A percentile compares a stretch with the other conserved stretches of the same genome.
These are phyloP conservation scores for Dacryopinax spathularia DNA, from an alignment of 768 basidiomycete species.

Conservation along the genomic window DNA sequence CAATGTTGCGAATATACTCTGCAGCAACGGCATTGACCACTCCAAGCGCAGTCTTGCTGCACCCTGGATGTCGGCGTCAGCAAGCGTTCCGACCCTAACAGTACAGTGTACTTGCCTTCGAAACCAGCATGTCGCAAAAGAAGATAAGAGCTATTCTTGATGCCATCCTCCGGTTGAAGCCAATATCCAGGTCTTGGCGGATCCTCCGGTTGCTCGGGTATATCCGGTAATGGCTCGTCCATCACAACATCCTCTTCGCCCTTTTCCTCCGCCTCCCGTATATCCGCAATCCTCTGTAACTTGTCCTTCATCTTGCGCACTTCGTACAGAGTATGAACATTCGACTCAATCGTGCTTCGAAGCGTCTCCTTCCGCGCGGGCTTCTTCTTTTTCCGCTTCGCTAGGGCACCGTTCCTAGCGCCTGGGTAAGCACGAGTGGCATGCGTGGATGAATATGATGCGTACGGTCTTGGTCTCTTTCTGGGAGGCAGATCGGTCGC, in stretches of 20 bases:
- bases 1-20: slow-evolving; percentile 75
- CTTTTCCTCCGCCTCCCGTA: background rate
- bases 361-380: background rate
- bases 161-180: background rate
- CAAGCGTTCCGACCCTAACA: background rate
- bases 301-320: slow-evolving; percentile 2
- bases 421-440: background rate
- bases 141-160: slow-evolving; percentile 20
- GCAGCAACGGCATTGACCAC: slow-evolving; percentile 61
- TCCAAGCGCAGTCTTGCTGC: slow-evolving; percentile 62
- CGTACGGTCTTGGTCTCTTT: background rate
- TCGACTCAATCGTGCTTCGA: background rate
- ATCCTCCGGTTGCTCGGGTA: background rate
- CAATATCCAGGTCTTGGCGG: background rate
- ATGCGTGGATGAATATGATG: background rate
- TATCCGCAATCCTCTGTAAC: background rate
- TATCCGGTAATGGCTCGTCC: background rate
- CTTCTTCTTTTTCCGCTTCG: background rate
- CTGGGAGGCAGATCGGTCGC: background rate
- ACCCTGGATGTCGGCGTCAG: slow-evolving; percentile 30
- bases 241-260: background rate
- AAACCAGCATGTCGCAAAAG: slow-evolving; percentile 83
- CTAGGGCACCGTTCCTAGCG: background rate
- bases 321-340: background rate
- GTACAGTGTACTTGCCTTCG: slow-evolving; percentile 48